A percentile compares a stretch with the other conserved stretches of the same genome.
Conservation (phyloP, 1,284 basidiomycete genomes). For the Schizopora paradoxa region DNA sequence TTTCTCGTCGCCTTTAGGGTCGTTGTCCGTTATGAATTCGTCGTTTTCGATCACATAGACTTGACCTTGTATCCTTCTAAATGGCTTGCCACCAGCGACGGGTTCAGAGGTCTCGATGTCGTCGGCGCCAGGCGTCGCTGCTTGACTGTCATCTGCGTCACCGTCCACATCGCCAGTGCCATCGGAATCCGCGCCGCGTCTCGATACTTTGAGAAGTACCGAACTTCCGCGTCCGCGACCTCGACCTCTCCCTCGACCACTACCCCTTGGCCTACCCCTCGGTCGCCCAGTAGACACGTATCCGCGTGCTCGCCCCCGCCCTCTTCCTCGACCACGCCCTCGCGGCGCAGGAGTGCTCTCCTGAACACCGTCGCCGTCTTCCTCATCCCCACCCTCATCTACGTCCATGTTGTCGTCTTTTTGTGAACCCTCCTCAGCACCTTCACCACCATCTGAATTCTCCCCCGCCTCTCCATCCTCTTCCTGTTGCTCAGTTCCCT, state of each 20-base stretch:
- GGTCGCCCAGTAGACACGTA: constrained; percentile 5
- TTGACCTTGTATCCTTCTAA: constrained; percentile 69
- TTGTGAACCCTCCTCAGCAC: too few species aligned
- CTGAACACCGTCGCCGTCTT: too few species aligned
- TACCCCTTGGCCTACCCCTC: constrained; percentile 15
- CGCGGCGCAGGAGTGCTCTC: too few species aligned
- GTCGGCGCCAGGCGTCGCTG: constrained; percentile 18
- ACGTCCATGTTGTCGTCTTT: too few species aligned
- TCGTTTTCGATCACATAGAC: constrained; percentile 81
- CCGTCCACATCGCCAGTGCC: constrained; percentile 45
- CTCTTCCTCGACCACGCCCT: too few species aligned
- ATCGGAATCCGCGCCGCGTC: constrained; percentile 43
- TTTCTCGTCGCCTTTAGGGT: constrained; percentile 88
- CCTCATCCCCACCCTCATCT: too few species aligned
- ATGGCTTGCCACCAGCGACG: constrained; percentile 57
- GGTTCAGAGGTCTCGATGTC: constrained; percentile 31
- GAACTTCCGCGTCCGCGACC: constrained; percentile 40
- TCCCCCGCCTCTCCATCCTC: too few species aligned
- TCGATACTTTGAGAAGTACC: constrained; percentile 30
- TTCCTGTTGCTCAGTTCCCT: too few species aligned
- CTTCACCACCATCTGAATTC: too few species aligned
- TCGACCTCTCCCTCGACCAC: constrained; percentile 29
- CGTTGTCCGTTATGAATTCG: constrained; percentile 80
- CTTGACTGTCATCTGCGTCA: constrained; percentile 22
- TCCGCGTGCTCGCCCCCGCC: constrained; percentile 6